A percentile compares a stretch with the other conserved stretches of the same genome.
phyloP scores from a whole-genome alignment of 768 basidiomycete species.

The Xerocomellus chrysenteron region DNA sequence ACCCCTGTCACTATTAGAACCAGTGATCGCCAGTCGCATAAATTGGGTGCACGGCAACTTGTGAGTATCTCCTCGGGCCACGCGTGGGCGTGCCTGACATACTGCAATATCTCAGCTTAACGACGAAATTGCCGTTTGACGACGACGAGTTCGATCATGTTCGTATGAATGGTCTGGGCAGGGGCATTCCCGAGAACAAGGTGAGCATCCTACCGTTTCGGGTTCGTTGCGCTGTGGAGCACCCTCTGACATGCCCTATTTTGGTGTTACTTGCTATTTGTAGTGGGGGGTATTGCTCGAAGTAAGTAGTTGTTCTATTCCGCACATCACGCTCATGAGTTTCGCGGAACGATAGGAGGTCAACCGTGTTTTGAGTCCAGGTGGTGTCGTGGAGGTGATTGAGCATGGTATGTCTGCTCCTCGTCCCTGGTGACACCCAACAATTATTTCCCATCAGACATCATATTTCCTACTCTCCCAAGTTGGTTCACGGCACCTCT shows the following conservation, averaged over 20 bases:
- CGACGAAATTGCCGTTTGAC: constrained; percentile 75
- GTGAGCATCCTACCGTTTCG: constrained; percentile 28
- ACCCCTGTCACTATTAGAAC: constrained; percentile 50
- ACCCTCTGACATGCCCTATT: constrained; percentile 1
- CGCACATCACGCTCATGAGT: constrained; percentile 1
- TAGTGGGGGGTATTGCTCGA: constrained; percentile 72
- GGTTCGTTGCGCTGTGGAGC: background rate
- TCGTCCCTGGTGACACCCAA: background rate
- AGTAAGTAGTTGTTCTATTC: constrained; percentile 33
- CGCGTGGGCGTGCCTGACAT: background rate
- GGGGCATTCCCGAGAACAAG: constrained; percentile 75
- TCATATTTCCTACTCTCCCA: constrained; percentile 73
- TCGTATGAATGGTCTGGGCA: constrained; percentile 64
- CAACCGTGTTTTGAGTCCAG: constrained; percentile 64
- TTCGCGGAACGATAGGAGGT: constrained; percentile 54
- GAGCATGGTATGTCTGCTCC: constrained; percentile 58
- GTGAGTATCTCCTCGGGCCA: constrained; percentile 40
- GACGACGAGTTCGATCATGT: constrained; percentile 83
- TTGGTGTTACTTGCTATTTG: constrained; percentile 3
- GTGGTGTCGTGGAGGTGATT: constrained; percentile 67
- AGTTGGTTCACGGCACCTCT: constrained; percentile 77
- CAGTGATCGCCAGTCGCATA: constrained; percentile 54
- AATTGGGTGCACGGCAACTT: constrained; percentile 79
- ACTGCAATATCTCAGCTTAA: constrained; percentile 46
- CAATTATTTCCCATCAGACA: constrained; percentile 44